Conservation (phyloP, 257 asterid species). For the Solanum pinnatisectum region DNA sequence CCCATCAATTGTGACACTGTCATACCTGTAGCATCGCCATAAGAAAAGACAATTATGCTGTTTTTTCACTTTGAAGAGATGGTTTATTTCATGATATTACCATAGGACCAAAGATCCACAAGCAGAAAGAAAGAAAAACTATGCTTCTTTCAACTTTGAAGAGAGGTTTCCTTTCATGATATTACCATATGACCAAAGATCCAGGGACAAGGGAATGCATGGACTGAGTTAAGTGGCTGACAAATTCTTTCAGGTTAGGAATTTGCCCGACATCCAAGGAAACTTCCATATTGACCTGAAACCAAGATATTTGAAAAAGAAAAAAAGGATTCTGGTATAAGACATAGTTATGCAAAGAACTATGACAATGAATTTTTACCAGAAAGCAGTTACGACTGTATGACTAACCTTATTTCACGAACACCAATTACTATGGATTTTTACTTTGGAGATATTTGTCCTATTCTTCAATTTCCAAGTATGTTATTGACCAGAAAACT, state of each 20-base stretch:
- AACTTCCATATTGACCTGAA: constrained; percentile 85
- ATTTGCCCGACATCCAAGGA: constrained; percentile 48
- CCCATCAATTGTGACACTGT: constrained; percentile 75
- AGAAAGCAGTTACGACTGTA: background rate
- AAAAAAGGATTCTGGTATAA: background rate
- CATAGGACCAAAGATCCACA: constrained; percentile 80
- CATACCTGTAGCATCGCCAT: constrained; percentile 62
- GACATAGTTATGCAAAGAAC: background rate
- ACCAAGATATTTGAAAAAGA: background rate
- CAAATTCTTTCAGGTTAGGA: constrained; percentile 68
- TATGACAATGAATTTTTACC: background rate
- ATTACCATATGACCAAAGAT: constrained; percentile 83
- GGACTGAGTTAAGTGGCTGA: constrained; percentile 59
- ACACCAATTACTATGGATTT: background rate
- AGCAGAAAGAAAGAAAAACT: constrained; percentile 2
- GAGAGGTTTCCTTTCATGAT: background rate
- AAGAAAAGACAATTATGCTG: background rate
- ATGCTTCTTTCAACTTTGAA: background rate
- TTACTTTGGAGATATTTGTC: background rate
- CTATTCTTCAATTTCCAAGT: background rate
- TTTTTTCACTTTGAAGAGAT: background rate
- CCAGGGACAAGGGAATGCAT: constrained; percentile 85
- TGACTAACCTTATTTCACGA: background rate
- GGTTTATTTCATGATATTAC: constrained; percentile 14
- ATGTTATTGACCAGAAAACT: background rate